Conservation (phyloP, 257 asterid species). For the Solanum gandarillasii region DNA sequence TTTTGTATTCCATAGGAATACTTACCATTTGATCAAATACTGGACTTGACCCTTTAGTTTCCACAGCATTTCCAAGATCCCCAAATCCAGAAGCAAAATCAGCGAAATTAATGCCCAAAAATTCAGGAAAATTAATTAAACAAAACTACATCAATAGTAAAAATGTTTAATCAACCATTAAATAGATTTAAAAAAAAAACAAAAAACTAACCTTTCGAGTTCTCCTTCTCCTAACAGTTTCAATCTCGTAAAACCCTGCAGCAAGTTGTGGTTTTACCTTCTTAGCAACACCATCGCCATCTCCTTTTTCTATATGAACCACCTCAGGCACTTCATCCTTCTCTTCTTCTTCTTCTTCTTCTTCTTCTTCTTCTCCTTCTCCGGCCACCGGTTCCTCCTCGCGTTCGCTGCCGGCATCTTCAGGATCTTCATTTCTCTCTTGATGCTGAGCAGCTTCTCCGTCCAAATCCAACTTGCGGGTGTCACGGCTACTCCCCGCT, state of each 20-base stretch:
- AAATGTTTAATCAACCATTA: neutral
- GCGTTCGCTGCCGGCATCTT: neutral
- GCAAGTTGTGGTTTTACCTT: constrained; percentile 22
- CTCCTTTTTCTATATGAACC: neutral
- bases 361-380: constrained; percentile 7
- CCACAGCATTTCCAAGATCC: constrained; percentile 27
- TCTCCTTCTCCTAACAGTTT: constrained; percentile 22
- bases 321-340: neutral
- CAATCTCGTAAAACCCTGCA: constrained; percentile 26
- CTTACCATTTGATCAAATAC: constrained; percentile 81
- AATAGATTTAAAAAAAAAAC: constrained; percentile 3
- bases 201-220: constrained; percentile 15
- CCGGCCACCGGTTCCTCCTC: neutral
- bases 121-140: neutral
- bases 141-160: neutral
- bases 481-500: neutral
- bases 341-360: constrained; percentile 2
- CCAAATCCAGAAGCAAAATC: constrained; percentile 8
- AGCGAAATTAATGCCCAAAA: constrained; percentile 12
- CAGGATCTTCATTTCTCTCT: neutral
- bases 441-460: neutral
- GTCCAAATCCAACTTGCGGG: neutral
- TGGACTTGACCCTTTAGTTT: constrained; percentile 67
- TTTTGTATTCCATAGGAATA: neutral
- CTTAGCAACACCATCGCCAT: neutral